Percentiles rank a stretch among this genome's conserved stretches.
phyloP scores from a whole-genome alignment of 106 monocot genomes.

The Apostasia shenzhenica region DNA sequence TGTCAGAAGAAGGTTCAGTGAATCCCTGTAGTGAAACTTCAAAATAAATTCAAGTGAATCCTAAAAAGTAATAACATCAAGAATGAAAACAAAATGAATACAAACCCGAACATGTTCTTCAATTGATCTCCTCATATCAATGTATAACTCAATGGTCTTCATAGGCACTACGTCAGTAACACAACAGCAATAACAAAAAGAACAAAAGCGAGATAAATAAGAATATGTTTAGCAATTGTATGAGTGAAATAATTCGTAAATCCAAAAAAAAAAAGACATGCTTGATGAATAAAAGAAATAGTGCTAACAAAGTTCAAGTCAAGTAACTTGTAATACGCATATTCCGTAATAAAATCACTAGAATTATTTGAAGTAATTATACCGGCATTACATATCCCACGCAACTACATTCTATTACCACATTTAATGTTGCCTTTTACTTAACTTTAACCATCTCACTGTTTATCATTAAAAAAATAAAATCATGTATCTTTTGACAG shows the following conservation, averaged over 20 bases:
- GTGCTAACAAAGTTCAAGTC: neutral
- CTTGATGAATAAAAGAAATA: neutral
- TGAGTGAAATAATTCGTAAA: neutral
- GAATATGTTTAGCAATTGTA: neutral
- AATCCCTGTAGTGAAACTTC: conserved; percentile 50
- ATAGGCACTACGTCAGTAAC: conserved; percentile 61
- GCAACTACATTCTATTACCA: neutral
- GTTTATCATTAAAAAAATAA: too few relatives aligned
- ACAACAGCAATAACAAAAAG: conserved; percentile 5
- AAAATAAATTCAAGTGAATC: conserved; percentile 3
- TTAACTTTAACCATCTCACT: too few relatives aligned
- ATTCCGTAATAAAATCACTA: neutral
- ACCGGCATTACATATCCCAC: neutral
- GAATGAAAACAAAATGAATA: conserved; percentile 5
- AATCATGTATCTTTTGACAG: too few relatives aligned
- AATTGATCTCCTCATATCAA: conserved; percentile 59
- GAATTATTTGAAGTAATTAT: neutral
- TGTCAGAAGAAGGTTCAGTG: conserved; percentile 91
- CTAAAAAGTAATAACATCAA: neutral
- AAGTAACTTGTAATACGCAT: neutral
- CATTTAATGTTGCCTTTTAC: too few relatives aligned
- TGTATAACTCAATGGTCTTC: conserved; percentile 63
- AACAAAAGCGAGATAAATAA: neutral
- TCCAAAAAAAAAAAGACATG: neutral
- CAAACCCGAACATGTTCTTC: conserved; percentile 81